Percentiles rank a stretch among this genome's conserved stretches.
Evolutionary conservation across 2,329 filamentous ascomycete genomes (phyloP).

Genomic region (Pseudogymnoascus sp.): DNA sequence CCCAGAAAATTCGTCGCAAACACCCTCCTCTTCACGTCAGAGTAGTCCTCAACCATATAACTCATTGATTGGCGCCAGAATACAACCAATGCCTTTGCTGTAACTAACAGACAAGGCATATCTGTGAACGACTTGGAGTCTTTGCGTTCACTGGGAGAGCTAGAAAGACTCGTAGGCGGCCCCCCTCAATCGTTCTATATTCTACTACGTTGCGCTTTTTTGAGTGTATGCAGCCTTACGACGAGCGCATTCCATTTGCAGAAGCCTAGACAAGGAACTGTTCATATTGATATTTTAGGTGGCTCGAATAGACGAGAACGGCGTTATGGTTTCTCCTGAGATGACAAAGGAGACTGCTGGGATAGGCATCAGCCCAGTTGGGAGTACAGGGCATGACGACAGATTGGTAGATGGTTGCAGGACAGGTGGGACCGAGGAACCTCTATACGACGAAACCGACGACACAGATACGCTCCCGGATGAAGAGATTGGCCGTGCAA

Average conservation of each 20-base stretch:
- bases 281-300: slow-evolving; percentile 3
- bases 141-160: slow-evolving; percentile 56
- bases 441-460: slow-evolving; percentile 14
- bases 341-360: not conserved
- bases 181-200: not conserved
- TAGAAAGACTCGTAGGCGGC: slow-evolving; percentile 45
- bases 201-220: not conserved
- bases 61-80: not conserved
- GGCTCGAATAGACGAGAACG: not conserved
- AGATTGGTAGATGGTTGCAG: slow-evolving; percentile 15
- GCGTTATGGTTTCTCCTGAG: slow-evolving; percentile 6
- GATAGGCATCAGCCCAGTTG: not conserved
- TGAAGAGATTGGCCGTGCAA: slow-evolving; percentile 37
- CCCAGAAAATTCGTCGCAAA: slow-evolving; percentile 1
- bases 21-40: not conserved
- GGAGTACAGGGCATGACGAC: not conserved
- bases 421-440: slow-evolving; percentile 24
- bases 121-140: slow-evolving; percentile 57
- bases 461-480: not conserved
- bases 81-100: not conserved
- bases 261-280: not conserved
- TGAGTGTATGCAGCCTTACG: not conserved
- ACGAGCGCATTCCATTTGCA: not conserved
- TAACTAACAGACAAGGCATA: slow-evolving; percentile 31
- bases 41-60: not conserved